A percentile compares a stretch with the other conserved stretches of the same genome.
phyloP scores from a whole-genome alignment of 495 filamentous ascomycete genomes.

The Glarea lozoyensis region DNA sequence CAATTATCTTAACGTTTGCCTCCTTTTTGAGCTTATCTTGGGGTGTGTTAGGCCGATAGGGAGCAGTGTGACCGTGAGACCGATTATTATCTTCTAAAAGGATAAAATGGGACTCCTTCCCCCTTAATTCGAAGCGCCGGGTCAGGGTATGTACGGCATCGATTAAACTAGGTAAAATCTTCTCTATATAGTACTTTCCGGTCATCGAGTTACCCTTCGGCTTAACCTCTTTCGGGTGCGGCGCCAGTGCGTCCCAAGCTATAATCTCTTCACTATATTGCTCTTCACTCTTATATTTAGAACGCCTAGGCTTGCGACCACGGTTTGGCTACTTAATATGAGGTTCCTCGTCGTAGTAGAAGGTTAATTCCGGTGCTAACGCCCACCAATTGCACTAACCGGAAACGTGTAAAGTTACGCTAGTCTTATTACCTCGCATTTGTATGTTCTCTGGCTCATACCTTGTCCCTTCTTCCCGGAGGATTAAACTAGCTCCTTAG shows the following conservation, averaged over 20 bases:
- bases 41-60: not conserved
- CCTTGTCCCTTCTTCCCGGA: slow-evolving; percentile 1
- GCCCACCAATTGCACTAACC: slow-evolving; percentile 2
- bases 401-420: slow-evolving; percentile 4
- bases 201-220: slow-evolving; percentile 9
- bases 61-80: not conserved
- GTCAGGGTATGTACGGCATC: not conserved
- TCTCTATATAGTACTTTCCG: slow-evolving; percentile 5
- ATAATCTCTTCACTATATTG: not conserved
- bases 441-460: slow-evolving; percentile 4
- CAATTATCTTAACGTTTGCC: not conserved
- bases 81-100: slow-evolving; percentile 1
- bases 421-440: not conserved
- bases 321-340: not conserved
- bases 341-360: slow-evolving; percentile 3
- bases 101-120: not conserved
- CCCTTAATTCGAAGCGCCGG: too few relatives aligned
- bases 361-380: slow-evolving; percentile 2
- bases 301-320: slow-evolving; percentile 1
- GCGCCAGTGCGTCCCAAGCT: not conserved
- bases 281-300: not conserved
- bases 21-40: not conserved
- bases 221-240: slow-evolving; percentile 3
- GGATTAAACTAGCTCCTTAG: not conserved
- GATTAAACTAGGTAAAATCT: slow-evolving; percentile 1